Conservation (phyloP, 2,329 filamentous ascomycete species). For the Fusarium succisae region DNA sequence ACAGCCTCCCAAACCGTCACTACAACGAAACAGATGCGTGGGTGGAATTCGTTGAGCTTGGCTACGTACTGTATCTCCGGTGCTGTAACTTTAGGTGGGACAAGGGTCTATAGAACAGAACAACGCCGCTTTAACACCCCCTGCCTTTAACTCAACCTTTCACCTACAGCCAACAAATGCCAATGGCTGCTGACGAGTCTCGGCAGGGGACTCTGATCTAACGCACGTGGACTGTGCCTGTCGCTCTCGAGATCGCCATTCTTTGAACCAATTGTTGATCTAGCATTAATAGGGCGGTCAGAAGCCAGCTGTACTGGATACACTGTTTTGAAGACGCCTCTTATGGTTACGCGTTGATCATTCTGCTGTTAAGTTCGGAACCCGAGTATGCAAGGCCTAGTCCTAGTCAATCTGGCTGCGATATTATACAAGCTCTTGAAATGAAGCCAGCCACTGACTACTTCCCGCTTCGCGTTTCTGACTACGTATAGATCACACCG, state of each 20-base stretch:
- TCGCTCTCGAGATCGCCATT: conserved; percentile 28
- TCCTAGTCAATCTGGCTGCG: neutral
- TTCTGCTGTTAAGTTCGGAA: neutral
- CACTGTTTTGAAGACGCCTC: neutral
- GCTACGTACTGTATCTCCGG: neutral
- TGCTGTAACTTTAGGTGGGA: neutral
- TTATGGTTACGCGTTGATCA: neutral
- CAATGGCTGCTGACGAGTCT: conserved; percentile 26
- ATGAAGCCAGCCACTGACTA: conserved; percentile 8
- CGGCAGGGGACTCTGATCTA: conserved; percentile 32
- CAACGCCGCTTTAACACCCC: conserved; percentile 20
- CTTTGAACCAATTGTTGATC: conserved; percentile 18
- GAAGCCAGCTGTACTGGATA: conserved; percentile 7
- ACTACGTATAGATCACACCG: neutral
- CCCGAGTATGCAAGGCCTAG: neutral
- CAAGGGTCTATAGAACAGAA: conserved; percentile 17
- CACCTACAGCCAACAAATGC: conserved; percentile 7
- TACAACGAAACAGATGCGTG: neutral
- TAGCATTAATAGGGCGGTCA: conserved; percentile 30
- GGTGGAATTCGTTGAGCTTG: conserved; percentile 40
- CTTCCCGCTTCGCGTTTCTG: conserved; percentile 7
- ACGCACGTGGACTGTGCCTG: conserved; percentile 35
- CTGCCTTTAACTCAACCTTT: conserved; percentile 13
- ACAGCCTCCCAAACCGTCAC: conserved; percentile 9
- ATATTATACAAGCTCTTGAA: neutral